Base-by-base conservation (phyloP, 768 basidiomycete genomes). In the Lentinula aciculospora region DNA sequence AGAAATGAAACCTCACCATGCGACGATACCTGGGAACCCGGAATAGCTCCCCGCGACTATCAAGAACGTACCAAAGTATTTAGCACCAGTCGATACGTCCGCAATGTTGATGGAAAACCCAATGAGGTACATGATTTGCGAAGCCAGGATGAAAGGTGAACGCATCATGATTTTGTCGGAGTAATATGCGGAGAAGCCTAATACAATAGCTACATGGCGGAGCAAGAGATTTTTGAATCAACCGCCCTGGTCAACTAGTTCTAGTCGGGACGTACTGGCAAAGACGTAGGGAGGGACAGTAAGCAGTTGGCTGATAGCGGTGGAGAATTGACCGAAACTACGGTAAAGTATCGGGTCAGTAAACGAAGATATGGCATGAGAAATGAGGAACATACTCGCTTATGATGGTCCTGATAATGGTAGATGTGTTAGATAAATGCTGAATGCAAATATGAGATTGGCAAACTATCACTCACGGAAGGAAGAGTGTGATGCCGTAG, bases 71-170 rank as follows among this genome's bases (percentile, higher is more conserved):
- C 51, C 51, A 17, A 37, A 53, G 27, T 47, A 47, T n/a, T 47
- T 47, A 12, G 46, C 46, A 0, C 84, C 82, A 45, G 66, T 64
- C 0, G 79, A 62, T 0, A 69, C 80, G 12, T 76, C 64, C 0
- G 84, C 81, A 53, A 89, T 82, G 64, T 86, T 84, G 68, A 88
- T 86, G 0, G 75, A 56, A 63, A 83, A 88, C 0, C 87, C 86
- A 27, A 85, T 72, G 32, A 84, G 66, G 53, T 75, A 77, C 68
- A 83, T 73, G 1, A 71, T 17, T 2, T 81, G 77, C 0, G 80
- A 81, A 0, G 74, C 73, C 7, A 82, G 60, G 59, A 89, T 78
- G 71, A 85, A 88, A 0, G 80, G 81, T 9, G 73, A 82, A 17
- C 87, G 82, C 58, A 76, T 70, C 62, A 75, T 70, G 25, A 78